These are phyloP conservation scores for Phytophthora hybrid DNA, from an alignment of 352 stramenopile genomes.

Conservation along the genomic window DNA sequence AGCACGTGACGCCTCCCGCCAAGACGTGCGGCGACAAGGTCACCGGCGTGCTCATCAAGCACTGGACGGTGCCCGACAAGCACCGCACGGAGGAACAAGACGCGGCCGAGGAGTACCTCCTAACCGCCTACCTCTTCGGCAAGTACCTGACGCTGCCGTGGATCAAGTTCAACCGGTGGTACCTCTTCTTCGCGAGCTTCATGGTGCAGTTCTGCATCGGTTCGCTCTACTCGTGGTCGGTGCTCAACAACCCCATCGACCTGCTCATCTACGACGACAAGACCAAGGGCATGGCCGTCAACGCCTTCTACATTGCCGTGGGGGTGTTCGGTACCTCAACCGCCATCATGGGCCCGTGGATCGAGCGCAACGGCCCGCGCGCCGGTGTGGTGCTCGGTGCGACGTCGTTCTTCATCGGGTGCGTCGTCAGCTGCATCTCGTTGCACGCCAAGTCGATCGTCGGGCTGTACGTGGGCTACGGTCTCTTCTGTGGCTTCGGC, in stretches of 20 bases:
- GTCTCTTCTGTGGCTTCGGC: slow-evolving; percentile 68
- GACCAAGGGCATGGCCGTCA: slow-evolving; percentile 66
- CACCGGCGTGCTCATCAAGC: slow-evolving; percentile 37
- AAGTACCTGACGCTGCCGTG: slow-evolving; percentile 54
- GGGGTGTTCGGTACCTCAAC: slow-evolving; percentile 69
- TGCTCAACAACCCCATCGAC: slow-evolving; percentile 81
- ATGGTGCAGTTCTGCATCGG: slow-evolving; percentile 79
- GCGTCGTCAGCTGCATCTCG: slow-evolving; percentile 59
- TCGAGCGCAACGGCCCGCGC: slow-evolving; percentile 70
- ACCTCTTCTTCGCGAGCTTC: slow-evolving; percentile 70
- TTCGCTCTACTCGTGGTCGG: slow-evolving; percentile 79
- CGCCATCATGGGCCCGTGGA: slow-evolving; percentile 73
- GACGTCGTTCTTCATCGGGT: slow-evolving; percentile 59
- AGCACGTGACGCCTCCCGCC: slow-evolving; percentile 29
- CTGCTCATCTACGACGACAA: slow-evolving; percentile 53
- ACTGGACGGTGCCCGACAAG: slow-evolving; percentile 68
- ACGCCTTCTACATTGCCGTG: slow-evolving; percentile 78
- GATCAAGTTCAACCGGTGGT: slow-evolving; percentile 70
- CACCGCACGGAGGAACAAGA: slow-evolving; percentile 60
- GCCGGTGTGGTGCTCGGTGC: slow-evolving; percentile 57
- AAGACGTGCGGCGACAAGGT: slow-evolving; percentile 43
- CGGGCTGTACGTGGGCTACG: slow-evolving; percentile 74
- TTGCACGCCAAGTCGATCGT: slow-evolving; percentile 57
- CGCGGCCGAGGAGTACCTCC: slow-evolving; percentile 59
- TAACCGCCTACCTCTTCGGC: slow-evolving; percentile 61